phyloP scores from a whole-genome alignment of 352 stramenopile species.

The Globisporangium takayamanum region DNA sequence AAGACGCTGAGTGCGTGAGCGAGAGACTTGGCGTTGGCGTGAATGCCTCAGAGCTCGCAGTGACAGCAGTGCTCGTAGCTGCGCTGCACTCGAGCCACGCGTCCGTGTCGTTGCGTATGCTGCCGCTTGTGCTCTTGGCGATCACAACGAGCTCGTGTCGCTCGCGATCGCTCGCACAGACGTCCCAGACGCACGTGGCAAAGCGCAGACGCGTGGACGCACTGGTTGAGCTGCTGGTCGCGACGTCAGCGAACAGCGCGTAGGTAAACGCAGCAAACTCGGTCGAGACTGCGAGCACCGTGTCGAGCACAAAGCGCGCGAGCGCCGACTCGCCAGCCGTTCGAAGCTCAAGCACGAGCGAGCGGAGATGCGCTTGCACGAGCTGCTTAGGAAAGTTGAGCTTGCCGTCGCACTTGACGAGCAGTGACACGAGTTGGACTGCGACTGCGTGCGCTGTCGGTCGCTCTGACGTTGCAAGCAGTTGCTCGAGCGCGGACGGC shows the following conservation, averaged over 20 bases:
- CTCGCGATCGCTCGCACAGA: constrained; percentile 28
- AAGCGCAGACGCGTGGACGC: constrained; percentile 11
- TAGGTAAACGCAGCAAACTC: constrained; percentile 53
- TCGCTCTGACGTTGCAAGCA: not conserved
- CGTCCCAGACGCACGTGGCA: constrained; percentile 26
- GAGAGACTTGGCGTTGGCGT: no score
- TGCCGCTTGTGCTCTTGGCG: constrained; percentile 8
- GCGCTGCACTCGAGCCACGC: not conserved
- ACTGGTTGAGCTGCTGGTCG: not conserved
- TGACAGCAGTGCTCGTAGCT: not conserved
- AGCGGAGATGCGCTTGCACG: constrained; percentile 53
- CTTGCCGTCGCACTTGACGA: constrained; percentile 43
- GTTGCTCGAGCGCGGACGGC: constrained; percentile 38
- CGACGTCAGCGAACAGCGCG: constrained; percentile 26
- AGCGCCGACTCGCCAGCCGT: constrained; percentile 1
- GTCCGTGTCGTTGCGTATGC: not conserved
- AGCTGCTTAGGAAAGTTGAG: constrained; percentile 61
- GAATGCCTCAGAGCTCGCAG: not conserved
- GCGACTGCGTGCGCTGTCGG: constrained; percentile 25
- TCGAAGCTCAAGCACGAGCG: not conserved
- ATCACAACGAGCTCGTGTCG: constrained; percentile 22
- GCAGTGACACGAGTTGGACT: constrained; percentile 53
- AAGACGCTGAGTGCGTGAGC: not conserved
- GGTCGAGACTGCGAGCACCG: constrained; percentile 38
- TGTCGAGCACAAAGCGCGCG: constrained; percentile 40